Percentiles rank a stretch among this genome's conserved stretches.
Conservation (phyloP, 2,329 filamentous ascomycete species). For the Bipolaris bicolor region DNA sequence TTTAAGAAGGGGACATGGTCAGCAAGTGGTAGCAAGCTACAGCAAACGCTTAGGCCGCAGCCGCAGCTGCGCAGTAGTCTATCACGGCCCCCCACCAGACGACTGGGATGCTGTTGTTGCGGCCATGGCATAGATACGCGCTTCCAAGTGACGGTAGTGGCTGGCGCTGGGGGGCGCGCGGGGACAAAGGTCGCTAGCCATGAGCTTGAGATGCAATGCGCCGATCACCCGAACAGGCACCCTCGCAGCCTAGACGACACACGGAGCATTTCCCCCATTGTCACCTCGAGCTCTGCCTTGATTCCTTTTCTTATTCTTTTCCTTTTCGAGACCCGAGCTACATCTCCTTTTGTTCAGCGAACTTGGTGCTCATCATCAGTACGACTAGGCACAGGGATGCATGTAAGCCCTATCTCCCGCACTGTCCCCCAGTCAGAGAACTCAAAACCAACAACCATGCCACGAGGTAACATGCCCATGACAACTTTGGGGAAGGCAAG, state of each 20-base stretch:
- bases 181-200: slow-evolving; percentile 1
- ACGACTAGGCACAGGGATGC: background rate
- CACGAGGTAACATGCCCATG: background rate
- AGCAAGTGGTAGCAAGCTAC: slow-evolving; percentile 9
- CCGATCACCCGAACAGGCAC: slow-evolving; percentile 8
- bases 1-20: slow-evolving; percentile 8
- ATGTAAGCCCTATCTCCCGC: background rate
- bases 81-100: slow-evolving; percentile 8
- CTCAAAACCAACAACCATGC: slow-evolving; percentile 1
- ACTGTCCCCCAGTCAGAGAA: background rate
- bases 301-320: background rate
- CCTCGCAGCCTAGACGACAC: background rate
- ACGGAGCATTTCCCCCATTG: background rate
- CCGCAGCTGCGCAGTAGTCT: slow-evolving; percentile 5
- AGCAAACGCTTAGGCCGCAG: slow-evolving; percentile 12
- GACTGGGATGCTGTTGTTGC: slow-evolving; percentile 13
- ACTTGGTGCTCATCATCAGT: background rate
- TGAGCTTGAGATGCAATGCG: slow-evolving; percentile 1
- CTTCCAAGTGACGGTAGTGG: slow-evolving; percentile 14
- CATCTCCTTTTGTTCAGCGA: background rate
- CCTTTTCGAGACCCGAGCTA: background rate
- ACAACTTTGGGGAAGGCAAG: background rate
- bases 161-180: slow-evolving; percentile 10
- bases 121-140: slow-evolving; percentile 2
- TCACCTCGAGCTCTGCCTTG: background rate